phyloP scores from a whole-genome alignment of 345 rosid genomes.

The Lenwebbia sp. region DNA sequence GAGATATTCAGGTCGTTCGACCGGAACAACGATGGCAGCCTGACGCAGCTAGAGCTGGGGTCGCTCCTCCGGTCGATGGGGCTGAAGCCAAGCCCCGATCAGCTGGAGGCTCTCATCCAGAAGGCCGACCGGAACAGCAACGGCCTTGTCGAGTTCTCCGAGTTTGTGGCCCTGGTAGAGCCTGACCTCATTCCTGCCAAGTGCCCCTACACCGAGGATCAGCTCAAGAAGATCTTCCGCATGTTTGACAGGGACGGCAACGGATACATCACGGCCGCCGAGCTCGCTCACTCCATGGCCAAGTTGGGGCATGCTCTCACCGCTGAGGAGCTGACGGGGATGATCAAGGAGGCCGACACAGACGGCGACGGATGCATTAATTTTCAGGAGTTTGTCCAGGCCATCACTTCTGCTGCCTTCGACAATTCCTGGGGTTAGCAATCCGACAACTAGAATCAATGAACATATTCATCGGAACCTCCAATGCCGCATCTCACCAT shows the following conservation, averaged over 20 bases:
- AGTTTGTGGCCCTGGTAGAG: conserved; percentile 66
- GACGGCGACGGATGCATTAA: conserved; percentile 83
- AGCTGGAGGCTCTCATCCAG: conserved; percentile 52
- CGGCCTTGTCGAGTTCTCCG: conserved; percentile 72
- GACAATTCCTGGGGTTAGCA: conserved; percentile 67
- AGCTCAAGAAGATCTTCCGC: conserved; percentile 46
- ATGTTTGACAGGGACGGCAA: conserved; percentile 69
- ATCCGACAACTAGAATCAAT: not conserved
- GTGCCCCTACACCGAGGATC: conserved; percentile 66
- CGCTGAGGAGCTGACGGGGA: conserved; percentile 72
- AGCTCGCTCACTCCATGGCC: conserved; percentile 82
- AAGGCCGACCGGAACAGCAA: conserved; percentile 67
- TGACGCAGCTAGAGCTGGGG: conserved; percentile 79
- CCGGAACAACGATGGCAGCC: conserved; percentile 73
- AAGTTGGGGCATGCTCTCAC: conserved; percentile 68
- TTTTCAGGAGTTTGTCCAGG: conserved; percentile 67
- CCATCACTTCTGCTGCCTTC: conserved; percentile 77
- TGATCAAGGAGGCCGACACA: conserved; percentile 81
- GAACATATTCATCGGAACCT: not conserved
- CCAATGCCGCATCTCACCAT: not conserved
- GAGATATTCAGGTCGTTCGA: conserved; percentile 79
- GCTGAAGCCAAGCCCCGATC: conserved; percentile 60
- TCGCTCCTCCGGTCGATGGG: conserved; percentile 72
- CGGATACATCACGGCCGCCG: conserved; percentile 68
- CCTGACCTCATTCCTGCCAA: conserved; percentile 53